Evolutionary conservation across 108 stramenopile species (phyloP).

Genomic region (Hondaea fermentalgiana): DNA sequence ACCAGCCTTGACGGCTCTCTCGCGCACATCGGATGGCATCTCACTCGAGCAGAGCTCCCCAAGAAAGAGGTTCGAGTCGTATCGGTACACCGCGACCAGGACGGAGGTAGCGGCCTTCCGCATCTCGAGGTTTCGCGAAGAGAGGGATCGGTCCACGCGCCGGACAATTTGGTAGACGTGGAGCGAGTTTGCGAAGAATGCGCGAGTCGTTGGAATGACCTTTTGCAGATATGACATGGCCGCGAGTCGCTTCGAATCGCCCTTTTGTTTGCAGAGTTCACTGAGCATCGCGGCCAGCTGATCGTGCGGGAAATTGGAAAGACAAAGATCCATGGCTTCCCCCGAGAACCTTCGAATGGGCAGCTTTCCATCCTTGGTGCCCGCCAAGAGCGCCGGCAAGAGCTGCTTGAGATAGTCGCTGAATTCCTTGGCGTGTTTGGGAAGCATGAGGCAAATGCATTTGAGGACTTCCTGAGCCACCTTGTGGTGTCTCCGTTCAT

Average conservation of each 20-base stretch:
- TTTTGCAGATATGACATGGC: not conserved
- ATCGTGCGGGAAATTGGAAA: not conserved
- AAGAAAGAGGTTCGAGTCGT: not conserved
- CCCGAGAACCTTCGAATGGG: not conserved
- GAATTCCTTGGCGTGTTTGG: not conserved
- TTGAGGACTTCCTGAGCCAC: not conserved
- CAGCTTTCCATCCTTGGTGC: not conserved
- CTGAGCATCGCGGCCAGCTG: not conserved
- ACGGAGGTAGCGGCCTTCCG: not conserved
- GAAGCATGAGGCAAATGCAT: not conserved
- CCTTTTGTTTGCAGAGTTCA: not conserved
- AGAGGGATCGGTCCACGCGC: not conserved
- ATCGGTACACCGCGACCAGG: not conserved
- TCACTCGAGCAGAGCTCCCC: not conserved
- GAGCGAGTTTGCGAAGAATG: not conserved
- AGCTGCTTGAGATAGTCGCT: not conserved
- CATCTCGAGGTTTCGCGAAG: not conserved
- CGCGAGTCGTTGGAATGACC: not conserved
- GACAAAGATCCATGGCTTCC: not conserved
- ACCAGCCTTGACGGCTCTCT: not conserved
- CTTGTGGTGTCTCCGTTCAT: not conserved
- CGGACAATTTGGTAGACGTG: not conserved
- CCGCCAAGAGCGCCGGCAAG: not conserved
- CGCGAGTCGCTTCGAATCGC: not conserved
- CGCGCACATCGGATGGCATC: not conserved